Base-by-base conservation (phyloP, 163 green algal species). In the Scenedesmus sp. region DNA sequence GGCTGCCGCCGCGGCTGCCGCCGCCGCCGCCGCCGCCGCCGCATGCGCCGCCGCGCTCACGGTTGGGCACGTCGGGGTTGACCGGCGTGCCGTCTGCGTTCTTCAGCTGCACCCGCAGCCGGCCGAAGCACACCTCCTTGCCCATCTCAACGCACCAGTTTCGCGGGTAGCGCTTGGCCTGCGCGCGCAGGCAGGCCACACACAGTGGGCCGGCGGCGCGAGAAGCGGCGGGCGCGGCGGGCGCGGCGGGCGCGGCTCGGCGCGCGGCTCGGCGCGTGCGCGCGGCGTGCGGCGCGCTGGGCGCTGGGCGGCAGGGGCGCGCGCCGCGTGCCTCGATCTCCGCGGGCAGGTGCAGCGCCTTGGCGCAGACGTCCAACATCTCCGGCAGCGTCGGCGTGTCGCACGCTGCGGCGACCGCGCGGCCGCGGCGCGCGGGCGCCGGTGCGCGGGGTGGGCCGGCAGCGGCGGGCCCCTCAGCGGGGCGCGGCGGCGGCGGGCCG, bases 101-200 rank as follows among this genome's bases (percentile, higher is more conserved):
- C 63, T 81, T 84, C 13, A 93, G 79, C 62, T 83, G 39, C 44
- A 92, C 87, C 13, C 88, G 85, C 42, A 92, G 48, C 2, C 88
- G 77, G 1, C 88, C 88, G 22, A 34, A 72, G 24, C 36, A 50
- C 14, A 13, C 2, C 33, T 67, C 69, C 33, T 67, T 54, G 53
- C 69, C 69, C 3, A 47, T 28, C 39, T 62, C 24, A 34, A 90
- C 77, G 24, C 85, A 83, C 67, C 70, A 91, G 26, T 90, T 83
- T 45, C 83, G 72, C 5, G 85, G 72, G 66, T 93, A 90, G 9
- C 45, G 47, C 60, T 91, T 92, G 22, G 72, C 60, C 86, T 91
- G 84, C 63, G 22, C 51, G 20, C 50, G 53, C 54, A 63, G 24
- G 56, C 11, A 39, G 17, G 45, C 14, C 45, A 39, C 7, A 42